Conservation (phyloP, 305 asterid genomes). For the Caryopteris hybrid region DNA sequence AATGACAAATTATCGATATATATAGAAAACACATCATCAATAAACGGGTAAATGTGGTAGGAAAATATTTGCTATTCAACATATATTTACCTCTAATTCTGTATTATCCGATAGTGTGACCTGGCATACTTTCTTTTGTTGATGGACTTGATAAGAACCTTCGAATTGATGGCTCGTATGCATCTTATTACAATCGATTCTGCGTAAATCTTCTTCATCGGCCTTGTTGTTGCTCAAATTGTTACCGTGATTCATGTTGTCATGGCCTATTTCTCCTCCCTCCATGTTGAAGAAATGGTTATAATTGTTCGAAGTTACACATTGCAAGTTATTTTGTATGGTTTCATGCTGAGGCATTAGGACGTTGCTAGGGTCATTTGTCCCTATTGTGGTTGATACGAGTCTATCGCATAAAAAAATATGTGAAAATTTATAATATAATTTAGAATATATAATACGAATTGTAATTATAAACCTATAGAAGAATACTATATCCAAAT, state of each 20-base stretch:
- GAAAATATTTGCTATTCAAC: no score
- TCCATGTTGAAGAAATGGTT: constrained; percentile 4
- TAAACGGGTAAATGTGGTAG: no score
- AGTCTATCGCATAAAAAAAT: no score
- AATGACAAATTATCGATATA: no score
- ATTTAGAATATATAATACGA: no score
- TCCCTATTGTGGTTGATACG: background rate
- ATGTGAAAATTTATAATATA: no score
- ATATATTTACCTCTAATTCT: constrained; percentile 24
- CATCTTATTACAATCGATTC: no score
- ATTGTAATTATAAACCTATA: background rate
- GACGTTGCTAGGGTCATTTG: constrained; percentile 6
- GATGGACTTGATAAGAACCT: constrained; percentile 1
- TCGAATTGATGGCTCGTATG: background rate
- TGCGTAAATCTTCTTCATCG: no score
- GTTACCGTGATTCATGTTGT: background rate
- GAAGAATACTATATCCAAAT: background rate
- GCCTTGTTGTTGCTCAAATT: background rate
- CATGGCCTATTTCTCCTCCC: constrained; percentile 15
- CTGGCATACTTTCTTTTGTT: background rate
- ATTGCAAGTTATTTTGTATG: constrained; percentile 8
- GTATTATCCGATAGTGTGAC: background rate
- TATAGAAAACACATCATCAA: no score
- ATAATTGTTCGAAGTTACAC: background rate
- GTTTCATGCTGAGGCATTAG: constrained; percentile 10